Conservation (phyloP, 192 early-diverging fungal species). For the Gamsiella multidivaricata region DNA sequence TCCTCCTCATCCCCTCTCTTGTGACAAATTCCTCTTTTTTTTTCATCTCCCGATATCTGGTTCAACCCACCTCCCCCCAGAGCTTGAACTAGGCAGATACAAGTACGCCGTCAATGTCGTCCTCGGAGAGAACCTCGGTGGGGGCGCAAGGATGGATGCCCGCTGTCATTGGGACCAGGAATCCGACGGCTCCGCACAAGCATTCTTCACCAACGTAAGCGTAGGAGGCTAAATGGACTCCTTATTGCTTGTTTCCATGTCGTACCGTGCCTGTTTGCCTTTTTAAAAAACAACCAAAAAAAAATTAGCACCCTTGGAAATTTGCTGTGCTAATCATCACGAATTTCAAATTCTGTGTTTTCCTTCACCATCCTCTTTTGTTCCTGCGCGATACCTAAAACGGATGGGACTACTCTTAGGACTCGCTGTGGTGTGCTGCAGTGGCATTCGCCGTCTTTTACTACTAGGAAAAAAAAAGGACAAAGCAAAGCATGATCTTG, state of each 20-base stretch:
- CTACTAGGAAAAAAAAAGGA: constrained; percentile 17
- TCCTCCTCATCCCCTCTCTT: too few relatives aligned
- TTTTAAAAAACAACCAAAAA: too few relatives aligned
- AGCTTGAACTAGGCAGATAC: constrained; percentile 44
- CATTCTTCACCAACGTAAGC: constrained; percentile 49
- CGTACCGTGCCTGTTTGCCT: background rate
- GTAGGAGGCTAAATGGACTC: too few relatives aligned
- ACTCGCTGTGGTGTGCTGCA: constrained; percentile 49
- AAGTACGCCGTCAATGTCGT: constrained; percentile 54
- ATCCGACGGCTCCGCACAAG: constrained; percentile 53
- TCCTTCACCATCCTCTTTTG: background rate
- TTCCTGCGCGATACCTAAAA: too few relatives aligned
- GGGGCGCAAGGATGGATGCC: constrained; percentile 49
- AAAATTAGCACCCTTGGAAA: too few relatives aligned
- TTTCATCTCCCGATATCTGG: too few relatives aligned
- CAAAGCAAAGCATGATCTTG: background rate
- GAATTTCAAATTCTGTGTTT: background rate
- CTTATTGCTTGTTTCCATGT: background rate
- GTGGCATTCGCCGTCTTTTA: constrained; percentile 51
- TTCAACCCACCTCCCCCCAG: too few relatives aligned
- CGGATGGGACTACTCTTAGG: too few relatives aligned
- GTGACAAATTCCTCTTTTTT: constrained; percentile 7
- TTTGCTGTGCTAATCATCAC: too few relatives aligned
- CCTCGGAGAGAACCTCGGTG: constrained; percentile 44
- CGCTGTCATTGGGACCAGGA: constrained; percentile 53